Conservation (phyloP, 805 yeast species). For the Metschnikowia bowlesiae region DNA sequence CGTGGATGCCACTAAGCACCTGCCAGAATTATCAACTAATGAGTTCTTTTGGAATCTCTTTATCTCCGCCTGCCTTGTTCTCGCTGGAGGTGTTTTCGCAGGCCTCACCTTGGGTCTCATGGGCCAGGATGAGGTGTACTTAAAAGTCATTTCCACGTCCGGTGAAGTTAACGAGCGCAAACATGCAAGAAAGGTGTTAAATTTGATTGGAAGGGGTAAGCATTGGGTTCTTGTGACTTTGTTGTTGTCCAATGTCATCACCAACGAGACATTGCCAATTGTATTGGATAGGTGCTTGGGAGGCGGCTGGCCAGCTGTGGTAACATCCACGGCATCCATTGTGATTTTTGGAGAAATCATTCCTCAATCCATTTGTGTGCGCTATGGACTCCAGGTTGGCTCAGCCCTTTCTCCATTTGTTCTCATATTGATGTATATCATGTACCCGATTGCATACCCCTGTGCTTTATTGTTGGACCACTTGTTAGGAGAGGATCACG, state of each 20-base stretch:
- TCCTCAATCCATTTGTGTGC: slow-evolving; percentile 89
- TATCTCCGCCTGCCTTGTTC: slow-evolving; percentile 57
- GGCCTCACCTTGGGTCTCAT: slow-evolving; percentile 91
- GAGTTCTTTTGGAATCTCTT: slow-evolving; percentile 46
- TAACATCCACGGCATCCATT: slow-evolving; percentile 85
- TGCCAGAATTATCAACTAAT: slow-evolving; percentile 23
- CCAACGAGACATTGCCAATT: slow-evolving; percentile 92
- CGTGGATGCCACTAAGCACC: slow-evolving; percentile 10
- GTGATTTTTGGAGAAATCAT: slow-evolving; percentile 95
- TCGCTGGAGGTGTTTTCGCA: slow-evolving; percentile 87
- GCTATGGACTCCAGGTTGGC: slow-evolving; percentile 90
- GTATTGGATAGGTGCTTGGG: slow-evolving; percentile 90
- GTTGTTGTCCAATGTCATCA: slow-evolving; percentile 79
- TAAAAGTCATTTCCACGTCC: slow-evolving; percentile 84
- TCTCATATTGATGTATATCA: slow-evolving; percentile 70
- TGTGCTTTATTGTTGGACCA: slow-evolving; percentile 75
- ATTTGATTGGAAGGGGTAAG: slow-evolving; percentile 74
- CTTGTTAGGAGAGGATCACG: slow-evolving; percentile 91
- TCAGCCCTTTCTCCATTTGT: slow-evolving; percentile 90
- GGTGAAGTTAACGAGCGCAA: slow-evolving; percentile 70
- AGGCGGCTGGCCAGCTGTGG: slow-evolving; percentile 97
- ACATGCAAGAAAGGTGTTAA: slow-evolving; percentile 67
- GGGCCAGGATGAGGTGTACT: slow-evolving; percentile 97
- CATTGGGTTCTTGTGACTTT: slow-evolving; percentile 96
- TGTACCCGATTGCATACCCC: slow-evolving; percentile 94